A percentile compares a stretch with the other conserved stretches of the same genome.
These are phyloP conservation scores for Kurtzmaniella cleridarum DNA, from an alignment of 805 yeast species.

Conservation along the genomic window DNA sequence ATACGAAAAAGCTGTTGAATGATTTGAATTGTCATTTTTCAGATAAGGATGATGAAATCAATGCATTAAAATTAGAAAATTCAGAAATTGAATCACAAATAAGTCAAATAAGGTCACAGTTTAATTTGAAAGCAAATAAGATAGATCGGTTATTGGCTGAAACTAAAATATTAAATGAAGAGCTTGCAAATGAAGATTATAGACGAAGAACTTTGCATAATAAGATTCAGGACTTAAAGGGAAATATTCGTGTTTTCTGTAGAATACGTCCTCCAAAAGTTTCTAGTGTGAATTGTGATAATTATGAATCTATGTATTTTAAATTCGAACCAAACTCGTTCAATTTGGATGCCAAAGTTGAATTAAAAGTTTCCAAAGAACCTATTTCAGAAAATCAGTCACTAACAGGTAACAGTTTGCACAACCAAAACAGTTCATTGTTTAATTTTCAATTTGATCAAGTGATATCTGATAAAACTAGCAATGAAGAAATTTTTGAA, in stretches of 20 bases:
- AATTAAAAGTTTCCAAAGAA: constrained; percentile 22
- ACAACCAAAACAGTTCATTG: constrained; percentile 18
- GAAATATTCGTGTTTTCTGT: constrained; percentile 89
- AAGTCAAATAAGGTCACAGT: constrained; percentile 3
- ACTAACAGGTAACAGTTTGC: constrained; percentile 9
- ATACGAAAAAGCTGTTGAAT: no score
- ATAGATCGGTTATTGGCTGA: constrained; percentile 6
- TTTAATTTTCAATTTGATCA: constrained; percentile 67
- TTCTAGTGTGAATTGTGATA: constrained; percentile 4
- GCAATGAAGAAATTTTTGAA: constrained; percentile 65
- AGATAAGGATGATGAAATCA: not conserved
- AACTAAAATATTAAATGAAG: constrained; percentile 16
- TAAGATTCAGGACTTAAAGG: constrained; percentile 77
- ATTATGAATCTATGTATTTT: constrained; percentile 8
- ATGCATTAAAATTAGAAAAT: constrained; percentile 6
- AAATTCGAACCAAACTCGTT: constrained; percentile 9
- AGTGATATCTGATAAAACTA: constrained; percentile 52
- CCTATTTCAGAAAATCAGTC: constrained; percentile 6
- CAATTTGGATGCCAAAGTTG: constrained; percentile 24
- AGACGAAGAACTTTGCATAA: constrained; percentile 64
- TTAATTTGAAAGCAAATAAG: constrained; percentile 3
- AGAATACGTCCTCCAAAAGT: constrained; percentile 63
- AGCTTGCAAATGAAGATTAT: constrained; percentile 46
- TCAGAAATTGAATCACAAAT: constrained; percentile 1
- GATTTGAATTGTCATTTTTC: not conserved